phyloP scores from a whole-genome alignment of 768 basidiomycete genomes.

The Termitomyces sp. region DNA sequence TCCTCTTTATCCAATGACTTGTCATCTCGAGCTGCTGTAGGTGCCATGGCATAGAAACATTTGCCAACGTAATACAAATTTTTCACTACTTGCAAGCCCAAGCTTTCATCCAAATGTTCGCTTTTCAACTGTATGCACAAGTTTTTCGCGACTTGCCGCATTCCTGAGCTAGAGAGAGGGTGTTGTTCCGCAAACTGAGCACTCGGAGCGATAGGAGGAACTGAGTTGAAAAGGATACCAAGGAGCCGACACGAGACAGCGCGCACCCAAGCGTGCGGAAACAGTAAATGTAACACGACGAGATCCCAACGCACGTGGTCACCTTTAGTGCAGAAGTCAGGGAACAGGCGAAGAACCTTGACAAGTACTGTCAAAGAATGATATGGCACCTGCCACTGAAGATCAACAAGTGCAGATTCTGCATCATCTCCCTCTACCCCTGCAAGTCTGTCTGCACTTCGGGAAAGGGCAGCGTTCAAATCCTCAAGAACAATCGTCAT shows the following conservation, averaged over 20 bases:
- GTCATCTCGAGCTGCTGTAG: constrained; percentile 12
- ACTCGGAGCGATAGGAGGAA: constrained; percentile 36
- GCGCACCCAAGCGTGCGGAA: constrained; percentile 94
- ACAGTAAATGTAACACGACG: constrained; percentile 65
- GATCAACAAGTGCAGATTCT: constrained; percentile 47
- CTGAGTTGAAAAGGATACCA: constrained; percentile 59
- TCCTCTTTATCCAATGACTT: constrained; percentile 20
- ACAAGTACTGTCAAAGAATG: constrained; percentile 64
- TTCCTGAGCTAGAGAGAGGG: constrained; percentile 47
- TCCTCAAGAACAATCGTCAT: constrained; percentile 50
- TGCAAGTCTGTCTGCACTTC: constrained; percentile 35
- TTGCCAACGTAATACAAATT: constrained; percentile 92
- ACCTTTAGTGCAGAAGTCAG: constrained; percentile 38
- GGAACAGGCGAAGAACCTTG: constrained; percentile 57
- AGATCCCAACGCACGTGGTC: constrained; percentile 56
- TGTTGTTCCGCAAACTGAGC: constrained; percentile 25
- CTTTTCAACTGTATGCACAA: constrained; percentile 78
- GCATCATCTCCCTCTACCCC: constrained; percentile 36
- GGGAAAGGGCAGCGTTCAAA: constrained; percentile 40
- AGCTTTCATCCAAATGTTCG: constrained; percentile 62
- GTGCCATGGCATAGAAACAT: constrained; percentile 54
- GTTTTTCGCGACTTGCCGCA: constrained; percentile 71
- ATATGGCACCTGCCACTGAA: constrained; percentile 82
- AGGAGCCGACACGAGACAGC: constrained; percentile 73
- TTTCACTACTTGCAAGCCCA: constrained; percentile 86